Evolutionary conservation across 257 asterid genomes (phyloP), one percentile per base, ranked within the genome.

Genomic region (Solanum boliviense): DNA sequence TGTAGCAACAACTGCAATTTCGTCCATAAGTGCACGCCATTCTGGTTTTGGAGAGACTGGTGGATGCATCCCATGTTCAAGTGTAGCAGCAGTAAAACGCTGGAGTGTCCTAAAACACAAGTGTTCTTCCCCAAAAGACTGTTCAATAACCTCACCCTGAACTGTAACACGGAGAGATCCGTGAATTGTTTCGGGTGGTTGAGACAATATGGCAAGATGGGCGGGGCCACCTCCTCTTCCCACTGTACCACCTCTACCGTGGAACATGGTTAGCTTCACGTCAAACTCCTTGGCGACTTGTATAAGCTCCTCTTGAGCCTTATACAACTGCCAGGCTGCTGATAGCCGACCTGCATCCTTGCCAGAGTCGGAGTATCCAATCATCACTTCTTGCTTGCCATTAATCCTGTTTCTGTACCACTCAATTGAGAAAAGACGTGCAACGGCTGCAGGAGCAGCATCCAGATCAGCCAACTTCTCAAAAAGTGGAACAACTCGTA

Each of bases 151-250:
- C 88, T 93, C 95, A 32, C 95, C 95, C 68, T 93, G 95, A 82
- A 91, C 92, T 0, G 95, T 93, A 56, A 92, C 94, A 48, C 95
- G 95, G 13, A 93, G 92, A 65, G 91, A 87, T 44, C 95, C 95
- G 35, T 93, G 91, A 52, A 93, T 84, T 41, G 95, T 91, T 27
- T 92, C 95, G 0, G 95, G 95, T 38, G 95, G 95, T 71, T 93
- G 95, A 86, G 95, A 93, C 84, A 91, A 87, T 87, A 93, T 93
- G 72, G 95, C 95, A 89, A 93, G 95, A 88, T 93, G 93, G 5
- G 95, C 90, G 18, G 95, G 95, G 32, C 95, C 95, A 56, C 95
- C 95, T 56, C 94, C 95, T 88, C 95, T 73, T 75, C 95, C 95
- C 25, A 93, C 94, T 7, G 94, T 93, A 16, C 95, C 95, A 56